These are phyloP conservation scores for Hypoxylon sp. DNA, from an alignment of 2,329 filamentous ascomycete genomes.

Conservation along the genomic window DNA sequence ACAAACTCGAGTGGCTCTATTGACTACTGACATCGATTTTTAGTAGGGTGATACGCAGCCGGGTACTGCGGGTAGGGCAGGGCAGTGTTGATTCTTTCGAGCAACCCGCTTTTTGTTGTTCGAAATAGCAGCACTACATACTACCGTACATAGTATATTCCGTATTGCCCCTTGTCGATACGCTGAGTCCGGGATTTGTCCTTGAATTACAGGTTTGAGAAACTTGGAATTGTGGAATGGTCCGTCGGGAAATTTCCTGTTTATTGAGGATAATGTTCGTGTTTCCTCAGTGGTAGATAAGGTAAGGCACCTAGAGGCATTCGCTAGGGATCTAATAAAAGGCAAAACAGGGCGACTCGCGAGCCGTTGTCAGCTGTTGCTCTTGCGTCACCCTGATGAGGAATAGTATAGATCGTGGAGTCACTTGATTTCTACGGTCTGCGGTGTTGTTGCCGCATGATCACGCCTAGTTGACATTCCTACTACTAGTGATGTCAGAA, in stretches of 20 bases:
- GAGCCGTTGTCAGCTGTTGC: slow-evolving; percentile 31
- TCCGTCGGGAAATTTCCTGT: slow-evolving; percentile 6
- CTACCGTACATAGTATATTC: slow-evolving; percentile 6
- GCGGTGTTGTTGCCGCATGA: slow-evolving; percentile 32
- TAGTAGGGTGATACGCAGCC: slow-evolving; percentile 35
- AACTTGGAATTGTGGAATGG: slow-evolving; percentile 29
- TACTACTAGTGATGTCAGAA: slow-evolving; percentile 28
- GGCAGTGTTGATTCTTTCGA: slow-evolving; percentile 39
- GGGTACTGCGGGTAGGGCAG: slow-evolving; percentile 40
- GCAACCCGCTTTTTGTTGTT: slow-evolving; percentile 22
- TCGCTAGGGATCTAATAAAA: not conserved
- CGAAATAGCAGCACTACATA: slow-evolving; percentile 21
- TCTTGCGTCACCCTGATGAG: slow-evolving; percentile 34
- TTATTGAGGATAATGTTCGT: slow-evolving; percentile 13
- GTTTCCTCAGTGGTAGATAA: slow-evolving; percentile 2
- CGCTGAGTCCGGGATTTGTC: slow-evolving; percentile 1
- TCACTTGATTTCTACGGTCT: slow-evolving; percentile 43
- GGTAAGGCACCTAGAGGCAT: not conserved
- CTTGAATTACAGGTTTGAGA: slow-evolving; percentile 20
- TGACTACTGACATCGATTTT: slow-evolving; percentile 20
- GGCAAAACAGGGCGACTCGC: slow-evolving; percentile 4
- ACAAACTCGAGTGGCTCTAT: slow-evolving; percentile 5
- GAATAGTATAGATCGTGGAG: slow-evolving; percentile 32
- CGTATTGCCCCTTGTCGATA: slow-evolving; percentile 27
- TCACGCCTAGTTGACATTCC: slow-evolving; percentile 11